Percentiles rank a stretch among this genome's conserved stretches.
phyloP scores from a whole-genome alignment of 306 rosid species.

The Cucumis melo region DNA sequence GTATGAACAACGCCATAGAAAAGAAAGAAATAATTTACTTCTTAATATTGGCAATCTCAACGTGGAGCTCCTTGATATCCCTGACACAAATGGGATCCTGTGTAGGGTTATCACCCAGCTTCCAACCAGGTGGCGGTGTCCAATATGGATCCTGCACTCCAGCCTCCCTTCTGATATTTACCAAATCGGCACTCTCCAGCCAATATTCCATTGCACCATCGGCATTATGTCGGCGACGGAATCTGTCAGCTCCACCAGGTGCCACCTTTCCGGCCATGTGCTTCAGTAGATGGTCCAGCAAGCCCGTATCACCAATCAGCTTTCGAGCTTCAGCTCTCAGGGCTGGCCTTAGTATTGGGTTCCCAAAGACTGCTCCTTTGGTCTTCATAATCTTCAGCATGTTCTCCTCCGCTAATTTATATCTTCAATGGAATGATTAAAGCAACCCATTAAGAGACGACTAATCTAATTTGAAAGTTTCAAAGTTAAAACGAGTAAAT shows the following conservation, averaged over 20 bases:
- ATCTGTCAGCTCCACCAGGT: constrained; percentile 64
- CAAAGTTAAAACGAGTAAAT: not conserved
- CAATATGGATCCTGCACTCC: constrained; percentile 82
- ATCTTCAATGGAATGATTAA: constrained; percentile 26
- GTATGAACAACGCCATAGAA: no score
- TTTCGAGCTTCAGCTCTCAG: constrained; percentile 72
- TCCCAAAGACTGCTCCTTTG: constrained; percentile 46
- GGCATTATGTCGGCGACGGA: constrained; percentile 66
- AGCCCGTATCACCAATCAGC: constrained; percentile 80
- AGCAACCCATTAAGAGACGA: not conserved
- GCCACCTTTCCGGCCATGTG: constrained; percentile 92
- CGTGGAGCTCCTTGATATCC: constrained; percentile 36
- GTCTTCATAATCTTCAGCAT: constrained; percentile 67
- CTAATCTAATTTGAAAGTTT: not conserved
- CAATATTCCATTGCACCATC: constrained; percentile 95
- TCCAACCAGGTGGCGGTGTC: constrained; percentile 87
- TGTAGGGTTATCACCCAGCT: constrained; percentile 55
- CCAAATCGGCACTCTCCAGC: constrained; percentile 76
- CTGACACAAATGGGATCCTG: constrained; percentile 36
- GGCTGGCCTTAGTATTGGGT: constrained; percentile 55
- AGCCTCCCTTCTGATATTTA: constrained; percentile 42
- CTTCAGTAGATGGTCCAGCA: constrained; percentile 81
- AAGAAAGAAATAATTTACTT: constrained; percentile 17
- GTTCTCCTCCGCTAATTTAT: constrained; percentile 57
- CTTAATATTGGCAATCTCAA: constrained; percentile 46